Conservation (phyloP, 257 asterid genomes). For the Solanum arcanum region DNA sequence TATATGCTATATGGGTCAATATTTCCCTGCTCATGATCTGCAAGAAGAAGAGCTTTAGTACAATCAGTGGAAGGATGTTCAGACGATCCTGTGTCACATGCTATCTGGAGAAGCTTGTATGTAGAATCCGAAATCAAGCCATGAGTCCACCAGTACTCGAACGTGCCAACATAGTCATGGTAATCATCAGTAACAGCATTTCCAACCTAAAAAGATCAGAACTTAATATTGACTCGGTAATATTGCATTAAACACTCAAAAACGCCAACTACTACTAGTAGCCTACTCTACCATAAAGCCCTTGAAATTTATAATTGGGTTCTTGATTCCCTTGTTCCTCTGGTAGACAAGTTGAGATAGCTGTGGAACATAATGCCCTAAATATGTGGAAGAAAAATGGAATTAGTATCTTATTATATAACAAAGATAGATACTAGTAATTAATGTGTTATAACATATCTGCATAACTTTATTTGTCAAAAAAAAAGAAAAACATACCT, state of each 20-base stretch:
- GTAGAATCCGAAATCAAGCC: slow-evolving; percentile 94
- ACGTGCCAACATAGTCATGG: slow-evolving; percentile 79
- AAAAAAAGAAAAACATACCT: slow-evolving; percentile 23
- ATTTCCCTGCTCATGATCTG: slow-evolving; percentile 69
- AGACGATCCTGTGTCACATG: slow-evolving; percentile 66
- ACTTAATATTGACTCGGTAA: background rate
- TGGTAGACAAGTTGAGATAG: slow-evolving; percentile 56
- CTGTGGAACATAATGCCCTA: slow-evolving; percentile 98
- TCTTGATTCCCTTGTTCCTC: slow-evolving; percentile 61
- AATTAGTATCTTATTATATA: background rate
- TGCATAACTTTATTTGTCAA: slow-evolving; percentile 59
- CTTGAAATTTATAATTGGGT: slow-evolving; percentile 74
- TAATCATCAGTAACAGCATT: slow-evolving; percentile 94
- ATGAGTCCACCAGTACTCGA: slow-evolving; percentile 99
- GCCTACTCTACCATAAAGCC: slow-evolving; percentile 70
- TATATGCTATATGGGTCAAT: slow-evolving; percentile 90
- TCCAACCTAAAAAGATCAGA: slow-evolving; percentile 54
- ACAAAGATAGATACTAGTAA: background rate
- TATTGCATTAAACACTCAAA: background rate
- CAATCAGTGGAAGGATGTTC: slow-evolving; percentile 79
- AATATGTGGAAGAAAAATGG: background rate
- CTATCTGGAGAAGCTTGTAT: slow-evolving; percentile 38
- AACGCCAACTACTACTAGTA: background rate
- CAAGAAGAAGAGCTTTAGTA: slow-evolving; percentile 32
- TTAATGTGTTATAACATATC: slow-evolving; percentile 14